Conservation (phyloP, 139 green algal species). For the Edaphochlamys debaryana region DNA sequence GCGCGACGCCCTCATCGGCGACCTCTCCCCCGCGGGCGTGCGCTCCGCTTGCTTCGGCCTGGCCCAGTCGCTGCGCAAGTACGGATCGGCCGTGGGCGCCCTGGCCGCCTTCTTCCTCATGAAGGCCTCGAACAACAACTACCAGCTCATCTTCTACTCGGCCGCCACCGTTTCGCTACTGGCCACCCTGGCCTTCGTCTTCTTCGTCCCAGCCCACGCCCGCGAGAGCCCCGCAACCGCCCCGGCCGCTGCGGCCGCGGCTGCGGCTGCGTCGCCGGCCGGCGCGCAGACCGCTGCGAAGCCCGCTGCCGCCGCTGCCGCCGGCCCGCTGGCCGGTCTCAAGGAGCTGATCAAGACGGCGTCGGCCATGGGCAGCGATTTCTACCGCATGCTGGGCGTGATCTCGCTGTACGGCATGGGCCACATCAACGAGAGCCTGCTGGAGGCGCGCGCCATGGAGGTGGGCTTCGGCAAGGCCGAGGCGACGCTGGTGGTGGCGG, state of each 20-base stretch:
- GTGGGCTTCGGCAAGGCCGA: conserved; percentile 75
- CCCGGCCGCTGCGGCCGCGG: neutral
- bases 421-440: conserved; percentile 67
- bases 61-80: conserved; percentile 71
- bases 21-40: conserved; percentile 57
- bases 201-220: conserved; percentile 59
- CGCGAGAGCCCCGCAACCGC: neutral
- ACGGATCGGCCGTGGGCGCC: conserved; percentile 64
- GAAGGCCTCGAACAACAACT: conserved; percentile 74
- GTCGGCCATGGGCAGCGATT: conserved; percentile 58
- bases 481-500: conserved; percentile 64
- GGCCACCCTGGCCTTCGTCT: conserved; percentile 56
- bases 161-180: conserved; percentile 51
- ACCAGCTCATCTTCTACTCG: conserved; percentile 70
- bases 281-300: conserved; percentile 1
- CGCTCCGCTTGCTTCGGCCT: conserved; percentile 71
- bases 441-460: conserved; percentile 65
- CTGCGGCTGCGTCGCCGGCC: neutral
- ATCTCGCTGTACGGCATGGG: conserved; percentile 61
- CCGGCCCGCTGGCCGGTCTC: neutral
- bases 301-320: neutral
- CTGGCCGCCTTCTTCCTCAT: conserved; percentile 67
- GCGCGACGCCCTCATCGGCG: conserved; percentile 69
- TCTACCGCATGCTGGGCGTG: conserved; percentile 67
- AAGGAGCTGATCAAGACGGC: conserved; percentile 49